Conservation (phyloP, 163 green algal genomes). For the Scenedesmus sp. region DNA sequence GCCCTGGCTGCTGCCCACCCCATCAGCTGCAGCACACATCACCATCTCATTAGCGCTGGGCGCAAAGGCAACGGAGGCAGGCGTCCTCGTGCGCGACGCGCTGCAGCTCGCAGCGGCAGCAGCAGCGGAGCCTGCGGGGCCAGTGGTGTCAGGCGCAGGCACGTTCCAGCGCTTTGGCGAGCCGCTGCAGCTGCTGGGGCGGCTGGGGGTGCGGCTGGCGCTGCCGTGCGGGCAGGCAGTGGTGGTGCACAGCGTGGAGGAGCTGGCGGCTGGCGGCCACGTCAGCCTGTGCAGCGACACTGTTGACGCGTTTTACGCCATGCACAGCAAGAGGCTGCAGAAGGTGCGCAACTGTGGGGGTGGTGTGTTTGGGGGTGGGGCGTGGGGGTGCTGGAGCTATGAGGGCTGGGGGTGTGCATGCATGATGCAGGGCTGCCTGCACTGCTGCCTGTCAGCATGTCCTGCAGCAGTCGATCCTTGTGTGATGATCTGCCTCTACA, state of each 20-base stretch:
- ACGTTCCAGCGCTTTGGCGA: slow-evolving; percentile 26
- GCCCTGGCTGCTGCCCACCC: slow-evolving; percentile 39
- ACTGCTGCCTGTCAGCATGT: too few relatives aligned
- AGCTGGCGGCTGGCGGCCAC: neutral
- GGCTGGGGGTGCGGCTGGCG: slow-evolving; percentile 17
- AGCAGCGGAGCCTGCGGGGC: neutral
- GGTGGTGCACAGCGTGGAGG: slow-evolving; percentile 18
- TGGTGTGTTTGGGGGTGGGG: neutral
- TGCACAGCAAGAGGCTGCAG: neutral
- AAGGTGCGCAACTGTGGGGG: neutral
- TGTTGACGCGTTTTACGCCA: neutral
- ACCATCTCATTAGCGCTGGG: slow-evolving; percentile 40
- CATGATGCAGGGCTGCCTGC: too few relatives aligned
- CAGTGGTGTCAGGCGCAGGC: neutral
- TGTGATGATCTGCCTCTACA: too few relatives aligned
- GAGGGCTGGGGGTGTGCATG: too few relatives aligned
- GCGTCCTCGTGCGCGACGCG: slow-evolving; percentile 5
- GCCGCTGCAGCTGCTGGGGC: slow-evolving; percentile 35
- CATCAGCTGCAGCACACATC: slow-evolving; percentile 13
- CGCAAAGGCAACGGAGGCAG: slow-evolving; percentile 14
- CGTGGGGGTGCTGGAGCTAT: neutral
- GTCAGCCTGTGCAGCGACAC: slow-evolving; percentile 8
- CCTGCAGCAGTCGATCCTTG: too few relatives aligned
- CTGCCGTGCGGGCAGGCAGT: neutral
- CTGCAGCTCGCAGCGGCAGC: slow-evolving; percentile 8